A percentile compares a stretch with the other conserved stretches of the same genome.
phyloP scores from a whole-genome alignment of 2,329 filamentous ascomycete genomes.

The Colletotrichum spaethianum region DNA sequence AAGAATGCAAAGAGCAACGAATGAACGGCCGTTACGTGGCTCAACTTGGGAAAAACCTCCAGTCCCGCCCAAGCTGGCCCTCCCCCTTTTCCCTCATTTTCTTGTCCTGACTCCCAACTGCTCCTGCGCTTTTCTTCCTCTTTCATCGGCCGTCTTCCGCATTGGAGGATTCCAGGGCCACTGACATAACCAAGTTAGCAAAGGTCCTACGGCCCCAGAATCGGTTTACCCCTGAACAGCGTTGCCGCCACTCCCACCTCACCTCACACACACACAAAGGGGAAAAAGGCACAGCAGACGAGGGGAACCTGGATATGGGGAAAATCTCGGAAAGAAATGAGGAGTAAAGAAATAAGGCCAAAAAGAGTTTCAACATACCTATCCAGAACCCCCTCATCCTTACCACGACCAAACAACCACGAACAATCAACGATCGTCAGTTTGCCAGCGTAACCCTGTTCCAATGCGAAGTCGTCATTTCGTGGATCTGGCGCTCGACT shows the following conservation, averaged over 20 bases:
- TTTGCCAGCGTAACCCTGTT: constrained; percentile 54
- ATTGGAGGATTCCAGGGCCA: constrained; percentile 18
- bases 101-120: constrained; percentile 2
- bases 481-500: constrained; percentile 72
- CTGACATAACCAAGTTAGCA: constrained; percentile 36
- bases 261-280: neutral
- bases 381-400: constrained; percentile 13
- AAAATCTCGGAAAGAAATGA: constrained; percentile 1
- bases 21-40: constrained; percentile 41
- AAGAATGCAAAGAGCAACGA: constrained; percentile 31
- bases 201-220: constrained; percentile 2
- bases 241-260: constrained; percentile 12
- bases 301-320: neutral
- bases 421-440: constrained; percentile 40
- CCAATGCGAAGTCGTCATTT: constrained; percentile 59
- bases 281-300: neutral
- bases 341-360: constrained; percentile 2
- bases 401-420: constrained; percentile 14
- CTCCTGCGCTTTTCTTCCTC: neutral
- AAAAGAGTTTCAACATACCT: constrained; percentile 26
- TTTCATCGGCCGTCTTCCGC: neutral
- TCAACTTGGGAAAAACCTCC: constrained; percentile 39
- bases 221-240: constrained; percentile 23
- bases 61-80: constrained; percentile 26
- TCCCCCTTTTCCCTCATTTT: constrained; percentile 6